Conservation (phyloP, 495 filamentous ascomycete genomes). For the Penicillium coprophilum region DNA sequence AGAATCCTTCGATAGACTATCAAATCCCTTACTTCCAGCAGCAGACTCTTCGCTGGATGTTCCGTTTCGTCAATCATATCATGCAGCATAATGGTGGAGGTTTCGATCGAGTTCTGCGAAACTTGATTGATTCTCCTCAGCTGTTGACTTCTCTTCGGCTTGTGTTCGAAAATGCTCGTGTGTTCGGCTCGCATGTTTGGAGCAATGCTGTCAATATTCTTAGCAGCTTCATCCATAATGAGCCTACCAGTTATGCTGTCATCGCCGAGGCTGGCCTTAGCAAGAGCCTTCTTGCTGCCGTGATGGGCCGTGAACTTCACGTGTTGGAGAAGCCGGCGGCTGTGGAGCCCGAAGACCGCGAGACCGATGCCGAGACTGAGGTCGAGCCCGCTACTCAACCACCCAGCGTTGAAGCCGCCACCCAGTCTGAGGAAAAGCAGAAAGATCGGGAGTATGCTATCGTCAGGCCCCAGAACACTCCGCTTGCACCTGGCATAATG, state of each 20-base stretch:
- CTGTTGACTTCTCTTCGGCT: constrained; percentile 73
- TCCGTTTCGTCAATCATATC: constrained; percentile 95
- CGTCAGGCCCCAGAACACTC: constrained; percentile 34
- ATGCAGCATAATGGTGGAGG: constrained; percentile 83
- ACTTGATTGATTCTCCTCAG: constrained; percentile 89
- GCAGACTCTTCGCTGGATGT: constrained; percentile 85
- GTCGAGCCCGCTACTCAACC: constrained; percentile 11
- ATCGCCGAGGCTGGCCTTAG: constrained; percentile 93
- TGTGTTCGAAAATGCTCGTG: constrained; percentile 73
- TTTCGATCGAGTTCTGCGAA: constrained; percentile 84
- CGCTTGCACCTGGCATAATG: constrained; percentile 72
- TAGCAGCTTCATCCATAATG: constrained; percentile 96
- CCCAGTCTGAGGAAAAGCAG: constrained; percentile 19
- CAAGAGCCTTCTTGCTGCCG: constrained; percentile 73
- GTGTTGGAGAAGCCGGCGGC: constrained; percentile 32
- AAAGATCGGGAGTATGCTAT: constrained; percentile 37
- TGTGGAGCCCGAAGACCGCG: constrained; percentile 25
- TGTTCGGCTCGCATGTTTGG: constrained; percentile 92
- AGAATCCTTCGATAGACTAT: constrained; percentile 84
- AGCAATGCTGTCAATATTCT: constrained; percentile 86
- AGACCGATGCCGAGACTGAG: constrained; percentile 24
- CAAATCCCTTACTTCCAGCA: constrained; percentile 89
- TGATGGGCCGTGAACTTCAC: constrained; percentile 57
- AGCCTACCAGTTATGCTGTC: constrained; percentile 94
- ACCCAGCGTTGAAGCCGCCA: constrained; percentile 17